phyloP scores from a whole-genome alignment of 2,329 filamentous ascomycete species.

The Trichoderma semiorbis region DNA sequence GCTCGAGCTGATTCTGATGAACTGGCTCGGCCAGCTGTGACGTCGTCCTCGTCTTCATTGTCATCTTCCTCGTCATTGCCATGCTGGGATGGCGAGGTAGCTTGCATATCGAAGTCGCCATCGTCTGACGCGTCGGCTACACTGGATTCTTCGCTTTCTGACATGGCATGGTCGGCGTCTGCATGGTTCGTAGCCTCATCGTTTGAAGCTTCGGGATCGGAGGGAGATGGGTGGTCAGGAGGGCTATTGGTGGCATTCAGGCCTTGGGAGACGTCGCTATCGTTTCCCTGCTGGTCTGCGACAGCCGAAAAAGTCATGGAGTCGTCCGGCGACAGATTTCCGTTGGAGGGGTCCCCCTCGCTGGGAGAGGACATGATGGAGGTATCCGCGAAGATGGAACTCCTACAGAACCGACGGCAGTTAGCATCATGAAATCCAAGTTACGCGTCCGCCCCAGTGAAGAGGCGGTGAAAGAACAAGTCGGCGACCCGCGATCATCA shows the following conservation, averaged over 20 bases:
- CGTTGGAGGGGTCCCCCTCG: conserved; percentile 62
- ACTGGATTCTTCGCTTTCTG: conserved; percentile 47
- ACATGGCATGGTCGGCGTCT: conserved; percentile 38
- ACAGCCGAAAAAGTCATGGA: conserved; percentile 39
- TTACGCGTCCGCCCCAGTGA: conserved; percentile 22
- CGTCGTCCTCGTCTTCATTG: conserved; percentile 42
- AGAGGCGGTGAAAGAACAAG: conserved; percentile 23
- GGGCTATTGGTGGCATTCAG: conserved; percentile 66
- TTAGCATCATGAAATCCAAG: conserved; percentile 30
- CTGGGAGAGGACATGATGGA: conserved; percentile 62
- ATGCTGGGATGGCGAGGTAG: conserved; percentile 46
- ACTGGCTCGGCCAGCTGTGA: conserved; percentile 51
- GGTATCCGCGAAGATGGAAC: conserved; percentile 58
- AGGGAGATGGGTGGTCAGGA: conserved; percentile 45
- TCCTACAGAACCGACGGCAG: conserved; percentile 34
- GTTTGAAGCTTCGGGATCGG: conserved; percentile 39
- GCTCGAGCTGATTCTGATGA: conserved; percentile 68
- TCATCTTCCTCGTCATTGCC: conserved; percentile 37
- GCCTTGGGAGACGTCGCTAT: conserved; percentile 58
- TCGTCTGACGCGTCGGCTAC: conserved; percentile 60
- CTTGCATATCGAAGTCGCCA: conserved; percentile 73
- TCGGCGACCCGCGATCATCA: conserved; percentile 31
- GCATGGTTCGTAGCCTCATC: conserved; percentile 41
- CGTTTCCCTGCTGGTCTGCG: conserved; percentile 39
- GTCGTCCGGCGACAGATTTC: conserved; percentile 57